These are phyloP conservation scores for Chytriomyces sp. DNA, from an alignment of 192 early-diverging fungal species.

Conservation along the genomic window DNA sequence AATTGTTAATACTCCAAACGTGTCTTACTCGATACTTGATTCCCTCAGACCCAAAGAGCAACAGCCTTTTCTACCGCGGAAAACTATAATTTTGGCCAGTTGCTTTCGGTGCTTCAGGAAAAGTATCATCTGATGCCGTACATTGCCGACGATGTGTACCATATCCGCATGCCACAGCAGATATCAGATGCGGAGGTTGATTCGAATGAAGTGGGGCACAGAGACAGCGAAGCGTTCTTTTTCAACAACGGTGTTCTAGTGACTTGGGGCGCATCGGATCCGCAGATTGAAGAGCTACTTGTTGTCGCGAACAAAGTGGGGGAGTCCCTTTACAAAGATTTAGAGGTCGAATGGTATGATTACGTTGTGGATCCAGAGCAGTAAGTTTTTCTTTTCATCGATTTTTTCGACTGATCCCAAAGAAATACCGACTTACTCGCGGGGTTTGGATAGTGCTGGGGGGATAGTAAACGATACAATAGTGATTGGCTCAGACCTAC, in stretches of 20 bases:
- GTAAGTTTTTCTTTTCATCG: slow-evolving; percentile 14
- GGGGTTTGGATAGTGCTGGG: slow-evolving; percentile 37
- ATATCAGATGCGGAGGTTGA: neutral
- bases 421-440: neutral
- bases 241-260: slow-evolving; percentile 62
- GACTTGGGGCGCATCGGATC: slow-evolving; percentile 58
- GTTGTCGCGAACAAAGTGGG: slow-evolving; percentile 52
- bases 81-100: slow-evolving; percentile 51
- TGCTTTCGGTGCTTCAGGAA: slow-evolving; percentile 52
- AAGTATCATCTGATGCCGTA: slow-evolving; percentile 51
- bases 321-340: slow-evolving; percentile 36
- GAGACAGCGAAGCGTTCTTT: slow-evolving; percentile 53
- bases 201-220: neutral
- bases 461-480: slow-evolving; percentile 58
- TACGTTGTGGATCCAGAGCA: slow-evolving; percentile 51
- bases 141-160: slow-evolving; percentile 64
- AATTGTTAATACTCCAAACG: neutral
- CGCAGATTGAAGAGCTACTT: slow-evolving; percentile 49
- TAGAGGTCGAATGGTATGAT: slow-evolving; percentile 61
- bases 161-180: slow-evolving; percentile 38
- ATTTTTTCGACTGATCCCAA: neutral
- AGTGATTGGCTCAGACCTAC: slow-evolving; percentile 52
- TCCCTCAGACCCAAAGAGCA: slow-evolving; percentile 30
- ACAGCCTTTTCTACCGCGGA: slow-evolving; percentile 62
- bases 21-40: neutral